Conservation (phyloP, 352 stramenopile genomes). For the Aphanomyces invadans region DNA sequence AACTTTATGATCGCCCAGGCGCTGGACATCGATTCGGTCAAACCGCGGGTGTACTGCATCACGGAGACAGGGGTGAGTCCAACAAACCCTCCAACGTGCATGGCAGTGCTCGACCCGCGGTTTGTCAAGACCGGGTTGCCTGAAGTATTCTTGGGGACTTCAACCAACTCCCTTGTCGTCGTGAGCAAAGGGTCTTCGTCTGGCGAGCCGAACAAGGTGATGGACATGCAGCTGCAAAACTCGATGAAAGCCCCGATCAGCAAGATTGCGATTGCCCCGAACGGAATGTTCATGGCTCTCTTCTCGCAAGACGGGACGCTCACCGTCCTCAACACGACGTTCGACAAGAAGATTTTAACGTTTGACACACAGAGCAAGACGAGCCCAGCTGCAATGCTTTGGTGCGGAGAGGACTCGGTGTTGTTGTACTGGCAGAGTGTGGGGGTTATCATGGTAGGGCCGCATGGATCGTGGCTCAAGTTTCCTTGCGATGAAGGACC, state of each 20-base stretch:
- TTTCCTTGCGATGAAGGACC: slow-evolving; percentile 71
- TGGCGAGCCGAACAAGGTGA: slow-evolving; percentile 35
- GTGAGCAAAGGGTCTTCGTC: slow-evolving; percentile 38
- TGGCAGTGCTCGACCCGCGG: slow-evolving; percentile 89
- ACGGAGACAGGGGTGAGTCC: slow-evolving; percentile 66
- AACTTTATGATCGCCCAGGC: slow-evolving; percentile 77
- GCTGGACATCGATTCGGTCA: slow-evolving; percentile 69
- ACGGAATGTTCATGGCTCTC: slow-evolving; percentile 93
- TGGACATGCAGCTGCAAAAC: slow-evolving; percentile 80
- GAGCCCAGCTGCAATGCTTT: slow-evolving; percentile 65
- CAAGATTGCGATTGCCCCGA: slow-evolving; percentile 88
- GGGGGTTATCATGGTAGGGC: slow-evolving; percentile 78
- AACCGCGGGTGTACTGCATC: slow-evolving; percentile 63
- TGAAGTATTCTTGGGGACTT: slow-evolving; percentile 91
- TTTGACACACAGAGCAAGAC: slow-evolving; percentile 84
- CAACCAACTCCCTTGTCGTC: slow-evolving; percentile 83
- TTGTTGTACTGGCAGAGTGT: slow-evolving; percentile 81
- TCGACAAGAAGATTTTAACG: slow-evolving; percentile 90
- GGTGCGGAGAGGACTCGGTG: slow-evolving; percentile 88
- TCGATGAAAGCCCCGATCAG: slow-evolving; percentile 85
- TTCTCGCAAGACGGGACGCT: slow-evolving; percentile 91
- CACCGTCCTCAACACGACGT: slow-evolving; percentile 93
- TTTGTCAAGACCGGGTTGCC: slow-evolving; percentile 87
- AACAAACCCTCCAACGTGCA: slow-evolving; percentile 69
- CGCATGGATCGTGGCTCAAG: slow-evolving; percentile 75